Evolutionary conservation across 495 filamentous ascomycete genomes (phyloP).

Genomic region (Aspergillus cristatus): DNA sequence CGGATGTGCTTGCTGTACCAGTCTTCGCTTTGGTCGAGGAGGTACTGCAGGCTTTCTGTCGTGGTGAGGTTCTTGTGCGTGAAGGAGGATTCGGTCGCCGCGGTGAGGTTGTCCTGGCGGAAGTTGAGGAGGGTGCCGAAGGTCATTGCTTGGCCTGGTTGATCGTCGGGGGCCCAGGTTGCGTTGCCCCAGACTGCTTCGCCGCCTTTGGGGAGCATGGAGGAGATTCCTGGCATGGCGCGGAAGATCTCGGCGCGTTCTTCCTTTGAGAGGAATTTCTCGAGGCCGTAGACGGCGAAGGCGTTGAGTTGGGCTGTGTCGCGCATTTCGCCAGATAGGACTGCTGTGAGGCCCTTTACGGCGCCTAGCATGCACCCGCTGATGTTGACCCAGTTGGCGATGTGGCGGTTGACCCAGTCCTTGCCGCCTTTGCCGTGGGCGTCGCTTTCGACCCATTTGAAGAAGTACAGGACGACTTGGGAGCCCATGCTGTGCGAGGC

Average conservation of each 20-base stretch:
- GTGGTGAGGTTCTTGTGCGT: constrained; percentile 72
- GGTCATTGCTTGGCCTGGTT: constrained; percentile 55
- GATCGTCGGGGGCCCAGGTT: constrained; percentile 85
- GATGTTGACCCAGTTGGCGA: constrained; percentile 96
- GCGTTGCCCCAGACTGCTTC: constrained; percentile 88
- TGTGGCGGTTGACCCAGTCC: constrained; percentile 80
- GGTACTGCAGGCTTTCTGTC: constrained; percentile 63
- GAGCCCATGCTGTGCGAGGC: constrained; percentile 95
- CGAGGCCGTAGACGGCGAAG: constrained; percentile 95
- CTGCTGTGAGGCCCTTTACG: constrained; percentile 80
- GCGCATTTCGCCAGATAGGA: constrained; percentile 94
- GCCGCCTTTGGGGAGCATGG: constrained; percentile 95
- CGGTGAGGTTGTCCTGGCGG: constrained; percentile 55
- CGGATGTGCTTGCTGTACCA: constrained; percentile 75
- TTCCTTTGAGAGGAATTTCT: constrained; percentile 84
- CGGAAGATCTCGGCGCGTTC: constrained; percentile 92
- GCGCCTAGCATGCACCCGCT: constrained; percentile 96
- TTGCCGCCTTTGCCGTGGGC: constrained; percentile 72
- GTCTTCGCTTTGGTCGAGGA: constrained; percentile 64
- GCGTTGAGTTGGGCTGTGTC: constrained; percentile 95
- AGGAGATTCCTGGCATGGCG: constrained; percentile 92
- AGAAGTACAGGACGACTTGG: constrained; percentile 92
- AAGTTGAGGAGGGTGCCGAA: constrained; percentile 86
- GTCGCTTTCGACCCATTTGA: constrained; percentile 88
- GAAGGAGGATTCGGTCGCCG: constrained; percentile 39